These are phyloP conservation scores for Kuraishia floccosa DNA, from an alignment of 805 yeast genomes.

Conservation along the genomic window DNA sequence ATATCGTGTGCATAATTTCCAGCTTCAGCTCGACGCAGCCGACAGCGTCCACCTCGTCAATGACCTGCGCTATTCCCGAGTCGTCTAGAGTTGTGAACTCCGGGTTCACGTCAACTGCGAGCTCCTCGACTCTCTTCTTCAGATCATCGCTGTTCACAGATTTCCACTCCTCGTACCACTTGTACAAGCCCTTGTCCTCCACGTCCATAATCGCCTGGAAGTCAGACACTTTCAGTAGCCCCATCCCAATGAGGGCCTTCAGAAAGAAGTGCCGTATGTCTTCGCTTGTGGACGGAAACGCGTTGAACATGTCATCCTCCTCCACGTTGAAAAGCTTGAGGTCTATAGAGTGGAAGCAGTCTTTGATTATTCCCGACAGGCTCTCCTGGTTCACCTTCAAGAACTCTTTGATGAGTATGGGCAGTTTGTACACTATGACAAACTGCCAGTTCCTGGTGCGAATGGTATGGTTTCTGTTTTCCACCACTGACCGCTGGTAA, in stretches of 20 bases:
- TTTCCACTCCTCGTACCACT: neutral
- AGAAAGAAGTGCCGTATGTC: neutral
- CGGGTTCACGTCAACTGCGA: conserved; percentile 22
- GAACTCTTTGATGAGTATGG: conserved; percentile 9
- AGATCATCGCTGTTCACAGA: neutral
- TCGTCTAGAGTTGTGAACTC: conserved; percentile 40
- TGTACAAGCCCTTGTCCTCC: neutral
- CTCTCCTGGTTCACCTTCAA: conserved; percentile 18
- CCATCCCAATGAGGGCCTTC: neutral
- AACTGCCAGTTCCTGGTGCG: conserved; percentile 12
- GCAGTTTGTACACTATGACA: conserved; percentile 14
- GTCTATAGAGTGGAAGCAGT: conserved; percentile 8
- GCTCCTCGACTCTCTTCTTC: neutral
- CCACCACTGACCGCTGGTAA: conserved; percentile 9
- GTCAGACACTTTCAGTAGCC: neutral
- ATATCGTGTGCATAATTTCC: conserved; percentile 23
- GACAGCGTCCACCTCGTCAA: conserved; percentile 32
- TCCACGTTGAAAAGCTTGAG: neutral
- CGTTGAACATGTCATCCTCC: neutral
- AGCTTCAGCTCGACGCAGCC: conserved; percentile 35
- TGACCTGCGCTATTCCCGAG: conserved; percentile 39
- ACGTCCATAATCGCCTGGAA: neutral
- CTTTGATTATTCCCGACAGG: conserved; percentile 10
- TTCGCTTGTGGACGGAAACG: neutral
- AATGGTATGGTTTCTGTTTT: conserved; percentile 4